A percentile compares a stretch with the other conserved stretches of the same genome.
Evolutionary conservation across 148 eudicot genomes (phyloP).

Genomic region (Dianthus caryophyllus): DNA sequence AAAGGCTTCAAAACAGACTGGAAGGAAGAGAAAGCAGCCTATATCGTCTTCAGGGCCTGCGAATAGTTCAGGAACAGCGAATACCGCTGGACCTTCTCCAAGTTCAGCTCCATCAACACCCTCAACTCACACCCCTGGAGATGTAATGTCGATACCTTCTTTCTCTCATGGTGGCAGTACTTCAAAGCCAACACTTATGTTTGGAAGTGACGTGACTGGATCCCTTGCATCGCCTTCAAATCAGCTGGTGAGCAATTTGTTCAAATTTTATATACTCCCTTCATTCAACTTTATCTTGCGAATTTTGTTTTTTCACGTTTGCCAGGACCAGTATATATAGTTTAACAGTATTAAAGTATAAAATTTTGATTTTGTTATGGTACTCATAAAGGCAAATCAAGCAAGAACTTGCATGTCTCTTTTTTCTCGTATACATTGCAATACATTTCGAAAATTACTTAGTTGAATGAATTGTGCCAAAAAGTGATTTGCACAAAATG

Average conservation of each 20-base stretch:
- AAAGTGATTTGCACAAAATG: too few relatives aligned
- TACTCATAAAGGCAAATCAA: too few relatives aligned
- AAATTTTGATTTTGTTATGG: too few relatives aligned
- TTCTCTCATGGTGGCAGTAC: slow-evolving; percentile 46
- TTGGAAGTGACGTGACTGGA: slow-evolving; percentile 57
- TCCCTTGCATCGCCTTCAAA: slow-evolving; percentile 69
- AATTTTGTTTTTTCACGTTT: too few relatives aligned
- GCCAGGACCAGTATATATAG: too few relatives aligned
- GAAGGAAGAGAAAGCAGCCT: slow-evolving; percentile 90
- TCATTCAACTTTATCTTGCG: too few relatives aligned
- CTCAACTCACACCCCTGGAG: slow-evolving; percentile 90
- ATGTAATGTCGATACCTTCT: slow-evolving; percentile 82
- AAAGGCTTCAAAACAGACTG: slow-evolving; percentile 75
- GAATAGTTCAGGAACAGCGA: slow-evolving; percentile 96
- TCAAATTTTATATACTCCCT: background rate
- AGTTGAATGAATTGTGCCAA: too few relatives aligned
- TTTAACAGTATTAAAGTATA: too few relatives aligned
- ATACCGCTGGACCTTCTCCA: slow-evolving; percentile 93
- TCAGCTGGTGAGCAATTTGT: slow-evolving; percentile 54
- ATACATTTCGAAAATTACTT: too few relatives aligned
- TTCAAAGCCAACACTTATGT: slow-evolving; percentile 70
- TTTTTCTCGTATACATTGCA: too few relatives aligned
- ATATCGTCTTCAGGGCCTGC: slow-evolving; percentile 94
- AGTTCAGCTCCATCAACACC: slow-evolving; percentile 97
- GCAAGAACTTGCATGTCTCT: too few relatives aligned